Conservation (phyloP, 495 filamentous ascomycete species). For the Amniculicola lignicola region DNA sequence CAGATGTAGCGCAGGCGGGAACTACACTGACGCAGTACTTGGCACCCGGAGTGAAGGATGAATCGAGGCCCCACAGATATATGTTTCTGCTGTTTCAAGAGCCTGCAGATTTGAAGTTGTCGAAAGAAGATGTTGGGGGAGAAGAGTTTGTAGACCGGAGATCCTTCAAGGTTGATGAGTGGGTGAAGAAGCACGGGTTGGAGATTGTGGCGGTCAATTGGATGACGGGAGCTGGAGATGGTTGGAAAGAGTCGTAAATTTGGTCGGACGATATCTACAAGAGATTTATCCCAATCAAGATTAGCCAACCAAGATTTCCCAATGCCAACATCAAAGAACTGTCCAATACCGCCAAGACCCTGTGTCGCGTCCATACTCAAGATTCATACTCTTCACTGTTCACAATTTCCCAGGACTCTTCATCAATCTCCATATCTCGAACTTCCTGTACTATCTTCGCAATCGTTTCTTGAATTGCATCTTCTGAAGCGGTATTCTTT, state of each 20-base stretch:
- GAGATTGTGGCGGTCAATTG: slow-evolving; percentile 4
- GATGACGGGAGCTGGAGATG: slow-evolving; percentile 8
- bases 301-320: too few species aligned
- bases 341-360: too few species aligned
- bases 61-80: slow-evolving; percentile 6
- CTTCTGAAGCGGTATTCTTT: too few species aligned
- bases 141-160: slow-evolving; percentile 13
- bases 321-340: too few species aligned
- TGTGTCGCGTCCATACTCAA: too few species aligned
- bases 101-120: background rate
- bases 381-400: too few species aligned
- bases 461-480: too few species aligned
- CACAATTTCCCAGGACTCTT: too few species aligned
- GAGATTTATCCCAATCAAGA: too few species aligned
- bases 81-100: slow-evolving; percentile 4
- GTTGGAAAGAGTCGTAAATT: slow-evolving; percentile 14
- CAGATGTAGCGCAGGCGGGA: background rate
- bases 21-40: slow-evolving; percentile 6
- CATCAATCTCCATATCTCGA: too few species aligned
- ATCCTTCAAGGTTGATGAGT: background rate
- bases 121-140: slow-evolving; percentile 4
- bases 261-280: too few species aligned
- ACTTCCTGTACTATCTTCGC: too few species aligned
- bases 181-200: slow-evolving; percentile 2
- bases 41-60: slow-evolving; percentile 5